Base-by-base conservation (phyloP, 106 monocot species). In the Dendrobium officinale region DNA sequence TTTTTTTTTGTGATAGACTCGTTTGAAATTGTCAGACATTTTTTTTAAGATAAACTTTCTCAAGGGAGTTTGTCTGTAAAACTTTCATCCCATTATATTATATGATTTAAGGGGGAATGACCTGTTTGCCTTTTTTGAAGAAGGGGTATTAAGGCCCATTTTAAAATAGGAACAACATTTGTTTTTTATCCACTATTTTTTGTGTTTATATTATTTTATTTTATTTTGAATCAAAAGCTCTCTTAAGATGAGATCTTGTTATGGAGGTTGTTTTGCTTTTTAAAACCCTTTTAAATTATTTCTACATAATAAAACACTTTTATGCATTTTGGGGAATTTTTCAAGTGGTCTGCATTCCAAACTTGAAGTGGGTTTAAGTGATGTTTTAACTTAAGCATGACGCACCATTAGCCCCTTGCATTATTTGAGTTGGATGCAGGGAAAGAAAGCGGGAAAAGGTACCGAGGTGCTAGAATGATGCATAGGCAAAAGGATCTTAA, bases 341-440 rank as follows among this genome's bases (percentile, higher is more conserved):
- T 70, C 13, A 16, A 29, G 29, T 70, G 29, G 33, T 70, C 37
- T 70, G 3, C 37, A 15, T 4, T 4, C 37, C 29, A 37, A 37
- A 70, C 15, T 37, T 70, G 40, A 37, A 37, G 29, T 70, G 29
- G 37, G 17, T 33, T 68, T 5, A 24, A 1, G 26, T 26, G 64
- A 22, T 66, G 64, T 66, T 9, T 66, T 66, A 9, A 66, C 64
- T 24, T 66, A 2, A 37, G 37, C 70, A 37, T 33, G 70, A 70
- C 3, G 31, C 70, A 70, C 70, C 70, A 33, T 70, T 70, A 70
- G 70, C 70, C 70, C 16, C 70, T 70, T 70, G 70, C 33, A 70
- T 70, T 37, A 20, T 70, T 67, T 13, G 37, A 70, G 70, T 70
- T 70, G 13, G 70, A 70, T 70, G 1, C 70, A 70, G 70, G 61